phyloP scores from a whole-genome alignment of 2,329 filamentous ascomycete genomes.

The Diaporthe batatas region DNA sequence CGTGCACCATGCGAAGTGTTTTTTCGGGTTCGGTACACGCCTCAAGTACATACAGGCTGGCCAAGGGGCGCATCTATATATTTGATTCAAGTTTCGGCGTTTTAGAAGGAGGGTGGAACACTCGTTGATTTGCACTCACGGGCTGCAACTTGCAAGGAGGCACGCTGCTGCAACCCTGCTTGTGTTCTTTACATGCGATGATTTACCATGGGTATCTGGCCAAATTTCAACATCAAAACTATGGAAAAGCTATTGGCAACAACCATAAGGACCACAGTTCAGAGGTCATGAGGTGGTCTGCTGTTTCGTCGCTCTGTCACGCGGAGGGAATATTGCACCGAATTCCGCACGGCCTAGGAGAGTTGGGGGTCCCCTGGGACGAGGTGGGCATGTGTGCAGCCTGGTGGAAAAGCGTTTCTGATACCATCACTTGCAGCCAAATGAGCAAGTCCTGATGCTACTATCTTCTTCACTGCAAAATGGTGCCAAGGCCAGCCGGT shows the following conservation, averaged over 20 bases:
- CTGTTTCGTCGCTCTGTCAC: not conserved
- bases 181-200: constrained; percentile 2
- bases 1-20: not conserved
- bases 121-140: constrained; percentile 16
- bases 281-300: not conserved
- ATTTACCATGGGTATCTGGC: constrained; percentile 3
- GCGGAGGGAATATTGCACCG: constrained; percentile 21
- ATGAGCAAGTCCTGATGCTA: not conserved
- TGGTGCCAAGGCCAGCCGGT: not conserved
- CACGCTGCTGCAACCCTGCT: not conserved
- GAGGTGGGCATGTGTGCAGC: not conserved
- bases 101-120: constrained; percentile 15
- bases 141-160: not conserved
- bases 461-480: too few species aligned
- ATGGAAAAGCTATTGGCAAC: not conserved
- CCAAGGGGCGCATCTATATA: not conserved
- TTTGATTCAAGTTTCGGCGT: constrained; percentile 9
- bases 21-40: not conserved
- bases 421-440: constrained; percentile 4
- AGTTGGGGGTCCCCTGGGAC: not conserved
- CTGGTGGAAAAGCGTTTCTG: constrained; percentile 10
- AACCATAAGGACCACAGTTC: not conserved
- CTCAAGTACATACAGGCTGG: constrained; percentile 10
- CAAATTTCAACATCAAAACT: not conserved
- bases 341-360: not conserved